Conservation (phyloP, 192 early-diverging fungal species). For the Phycomyces blakesleeanus region DNA sequence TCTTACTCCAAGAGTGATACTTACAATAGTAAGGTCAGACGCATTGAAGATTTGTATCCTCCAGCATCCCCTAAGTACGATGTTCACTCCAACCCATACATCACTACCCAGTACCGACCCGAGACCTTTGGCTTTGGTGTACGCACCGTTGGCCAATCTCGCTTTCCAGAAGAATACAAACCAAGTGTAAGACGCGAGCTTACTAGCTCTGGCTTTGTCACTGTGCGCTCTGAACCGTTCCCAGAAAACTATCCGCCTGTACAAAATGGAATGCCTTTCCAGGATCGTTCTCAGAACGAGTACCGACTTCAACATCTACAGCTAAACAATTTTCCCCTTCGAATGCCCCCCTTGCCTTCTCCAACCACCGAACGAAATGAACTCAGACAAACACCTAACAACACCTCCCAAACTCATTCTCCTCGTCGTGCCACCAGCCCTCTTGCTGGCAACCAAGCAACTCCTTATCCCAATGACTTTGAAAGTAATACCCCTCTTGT, state of each 20-base stretch:
- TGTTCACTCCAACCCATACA: not conserved
- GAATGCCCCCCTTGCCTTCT: not conserved
- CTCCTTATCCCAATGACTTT: not conserved
- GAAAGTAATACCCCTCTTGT: constrained; percentile 4
- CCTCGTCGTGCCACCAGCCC: not conserved
- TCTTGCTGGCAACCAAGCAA: not conserved
- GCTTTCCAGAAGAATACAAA: not conserved
- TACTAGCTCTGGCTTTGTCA: not conserved
- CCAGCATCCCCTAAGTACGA: not conserved
- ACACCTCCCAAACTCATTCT: not conserved
- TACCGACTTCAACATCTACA: not conserved
- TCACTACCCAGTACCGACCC: not conserved
- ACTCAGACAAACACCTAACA: not conserved
- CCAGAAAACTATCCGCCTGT: not conserved
- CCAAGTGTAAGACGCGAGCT: not conserved
- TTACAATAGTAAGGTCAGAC: not conserved
- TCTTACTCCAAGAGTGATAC: not conserved
- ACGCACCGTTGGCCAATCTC: not conserved
- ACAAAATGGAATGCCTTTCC: not conserved
- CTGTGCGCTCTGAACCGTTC: not conserved
- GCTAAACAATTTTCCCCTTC: not conserved
- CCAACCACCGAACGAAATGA: not conserved
- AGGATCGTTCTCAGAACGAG: not conserved
- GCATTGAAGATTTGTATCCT: not conserved
- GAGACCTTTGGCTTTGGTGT: not conserved